phyloP scores from a whole-genome alignment of 2,329 filamentous ascomycete species.

The Aspergillus melleus region DNA sequence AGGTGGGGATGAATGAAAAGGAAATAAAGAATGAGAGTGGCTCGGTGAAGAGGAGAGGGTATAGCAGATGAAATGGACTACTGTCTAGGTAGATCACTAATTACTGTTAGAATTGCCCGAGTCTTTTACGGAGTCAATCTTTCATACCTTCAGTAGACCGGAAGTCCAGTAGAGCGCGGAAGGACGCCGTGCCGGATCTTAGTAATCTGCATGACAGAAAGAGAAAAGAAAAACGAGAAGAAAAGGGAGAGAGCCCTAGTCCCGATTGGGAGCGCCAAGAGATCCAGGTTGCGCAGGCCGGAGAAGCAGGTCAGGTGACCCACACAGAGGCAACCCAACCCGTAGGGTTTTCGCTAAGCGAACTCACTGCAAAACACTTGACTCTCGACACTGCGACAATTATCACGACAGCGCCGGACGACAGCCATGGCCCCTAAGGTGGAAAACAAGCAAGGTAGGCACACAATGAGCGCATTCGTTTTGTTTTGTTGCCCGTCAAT shows the following conservation, averaged over 20 bases:
- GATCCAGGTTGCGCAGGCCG: constrained; percentile 2
- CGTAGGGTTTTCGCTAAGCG: constrained; percentile 44
- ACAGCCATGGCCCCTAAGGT: constrained; percentile 50
- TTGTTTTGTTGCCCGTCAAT: constrained; percentile 37
- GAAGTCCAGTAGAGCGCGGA: no score
- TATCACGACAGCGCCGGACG: constrained; percentile 45
- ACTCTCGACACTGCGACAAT: constrained; percentile 45
- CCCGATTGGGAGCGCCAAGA: constrained; percentile 11
- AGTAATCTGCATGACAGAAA: not conserved
- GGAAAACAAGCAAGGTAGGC: constrained; percentile 50
- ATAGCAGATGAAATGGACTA: not conserved
- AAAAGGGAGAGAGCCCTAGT: constrained; percentile 1
- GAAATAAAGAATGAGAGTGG: not conserved
- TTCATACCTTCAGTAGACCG: no score
- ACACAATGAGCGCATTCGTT: constrained; percentile 16
- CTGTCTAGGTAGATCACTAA: no score
- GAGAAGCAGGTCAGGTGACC: constrained; percentile 36
- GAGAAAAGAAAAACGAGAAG: not conserved
- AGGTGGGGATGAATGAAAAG: not conserved
- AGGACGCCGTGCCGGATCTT: no score
- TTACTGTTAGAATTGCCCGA: no score
- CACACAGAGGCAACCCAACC: constrained; percentile 27
- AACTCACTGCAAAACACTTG: constrained; percentile 40
- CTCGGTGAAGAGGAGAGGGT: not conserved
- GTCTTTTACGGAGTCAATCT: no score